phyloP scores from a whole-genome alignment of 2,329 filamentous ascomycete genomes.

The Coniochaeta sp. region DNA sequence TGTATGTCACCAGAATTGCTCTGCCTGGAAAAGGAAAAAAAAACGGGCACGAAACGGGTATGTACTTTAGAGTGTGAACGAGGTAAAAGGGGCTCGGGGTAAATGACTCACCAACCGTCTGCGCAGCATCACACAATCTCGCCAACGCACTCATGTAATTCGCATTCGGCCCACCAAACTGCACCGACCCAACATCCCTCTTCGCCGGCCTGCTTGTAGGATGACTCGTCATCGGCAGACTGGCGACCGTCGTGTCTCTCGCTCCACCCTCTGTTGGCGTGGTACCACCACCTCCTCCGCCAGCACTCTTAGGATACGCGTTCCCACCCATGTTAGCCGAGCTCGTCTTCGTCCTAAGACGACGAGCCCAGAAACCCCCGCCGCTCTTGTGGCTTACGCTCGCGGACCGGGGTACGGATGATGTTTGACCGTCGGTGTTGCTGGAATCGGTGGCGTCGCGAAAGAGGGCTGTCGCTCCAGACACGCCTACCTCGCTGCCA shows the following conservation, averaged over 20 bases:
- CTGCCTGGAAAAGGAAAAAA: too few species aligned
- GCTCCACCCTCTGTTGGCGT: slow-evolving; percentile 33
- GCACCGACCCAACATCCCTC: slow-evolving; percentile 60
- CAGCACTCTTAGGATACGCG: slow-evolving; percentile 40
- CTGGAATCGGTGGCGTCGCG: slow-evolving; percentile 55
- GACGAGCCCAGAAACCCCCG: slow-evolving; percentile 74
- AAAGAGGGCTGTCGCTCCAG: slow-evolving; percentile 66
- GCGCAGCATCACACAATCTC: slow-evolving; percentile 84
- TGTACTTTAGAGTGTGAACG: too few species aligned
- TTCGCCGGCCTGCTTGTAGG: slow-evolving; percentile 63
- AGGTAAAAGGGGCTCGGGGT: too few species aligned
- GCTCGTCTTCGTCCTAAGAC: slow-evolving; percentile 84
- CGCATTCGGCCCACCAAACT: slow-evolving; percentile 77
- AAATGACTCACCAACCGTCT: slow-evolving; percentile 81
- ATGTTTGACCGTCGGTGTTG: slow-evolving; percentile 10
- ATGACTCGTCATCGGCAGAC: slow-evolving; percentile 67
- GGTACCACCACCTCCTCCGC: slow-evolving; percentile 22
- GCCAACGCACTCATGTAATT: slow-evolving; percentile 89
- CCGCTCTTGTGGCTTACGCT: slow-evolving; percentile 69
- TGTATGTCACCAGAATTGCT: not conserved
- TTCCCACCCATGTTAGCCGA: slow-evolving; percentile 50
- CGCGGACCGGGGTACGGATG: slow-evolving; percentile 42
- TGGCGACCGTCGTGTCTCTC: slow-evolving; percentile 61
- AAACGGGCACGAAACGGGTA: too few species aligned
- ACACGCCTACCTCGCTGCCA: slow-evolving; percentile 85